These are phyloP conservation scores for Pyrus pyrifolia DNA, from an alignment of 306 rosid species.

Conservation along the genomic window DNA sequence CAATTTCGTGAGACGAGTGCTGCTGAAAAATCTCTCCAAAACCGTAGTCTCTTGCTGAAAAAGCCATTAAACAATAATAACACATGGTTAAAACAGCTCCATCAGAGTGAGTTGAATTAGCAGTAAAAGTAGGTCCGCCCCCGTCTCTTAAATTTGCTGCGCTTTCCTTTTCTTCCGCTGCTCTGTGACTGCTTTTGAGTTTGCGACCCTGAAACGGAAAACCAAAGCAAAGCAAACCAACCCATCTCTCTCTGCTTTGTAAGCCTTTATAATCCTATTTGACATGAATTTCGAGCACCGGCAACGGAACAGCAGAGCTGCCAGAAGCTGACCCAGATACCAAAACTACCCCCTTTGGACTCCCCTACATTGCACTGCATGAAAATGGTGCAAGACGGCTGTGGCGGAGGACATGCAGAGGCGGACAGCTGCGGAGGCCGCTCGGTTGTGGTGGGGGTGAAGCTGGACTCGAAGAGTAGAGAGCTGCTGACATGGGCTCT, in stretches of 20 bases:
- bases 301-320: constrained; percentile 19
- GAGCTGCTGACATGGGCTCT: constrained; percentile 94
- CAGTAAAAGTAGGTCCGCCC: constrained; percentile 8
- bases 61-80: constrained; percentile 12
- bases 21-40: not conserved
- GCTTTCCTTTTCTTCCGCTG: constrained; percentile 9
- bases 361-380: not conserved
- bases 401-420: constrained; percentile 28
- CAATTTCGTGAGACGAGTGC: rapidly evolving
- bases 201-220: constrained; percentile 7
- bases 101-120: constrained; percentile 12
- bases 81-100: constrained; percentile 14
- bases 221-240: constrained; percentile 12
- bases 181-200: not conserved
- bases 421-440: constrained; percentile 35
- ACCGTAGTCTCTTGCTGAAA: constrained; percentile 12
- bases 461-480: constrained; percentile 67
- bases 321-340: constrained; percentile 15
- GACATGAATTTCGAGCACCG: constrained; percentile 19
- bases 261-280: not conserved
- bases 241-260: not conserved
- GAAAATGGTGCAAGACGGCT: constrained; percentile 33
- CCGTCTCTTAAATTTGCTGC: constrained; percentile 2
- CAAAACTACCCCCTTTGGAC: not conserved
- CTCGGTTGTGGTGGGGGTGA: constrained; percentile 77